Percentiles rank a stretch among this genome's conserved stretches.
These are phyloP conservation scores for Wallacemonas sp. DNA, from an alignment of 208 protist genomes.

Conservation along the genomic window DNA sequence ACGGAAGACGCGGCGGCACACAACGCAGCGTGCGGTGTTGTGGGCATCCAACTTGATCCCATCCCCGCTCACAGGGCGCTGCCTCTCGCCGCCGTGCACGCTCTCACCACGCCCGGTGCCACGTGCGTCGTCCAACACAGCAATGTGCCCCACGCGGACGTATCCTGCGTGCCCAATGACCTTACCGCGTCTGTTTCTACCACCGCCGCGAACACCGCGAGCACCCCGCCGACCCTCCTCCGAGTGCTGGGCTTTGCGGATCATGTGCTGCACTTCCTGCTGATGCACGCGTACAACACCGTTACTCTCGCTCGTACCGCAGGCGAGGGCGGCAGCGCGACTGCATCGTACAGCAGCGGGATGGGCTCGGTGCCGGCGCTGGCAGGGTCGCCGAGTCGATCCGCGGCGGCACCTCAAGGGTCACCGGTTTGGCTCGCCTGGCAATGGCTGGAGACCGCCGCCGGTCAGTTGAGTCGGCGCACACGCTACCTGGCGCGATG, in stretches of 20 bases:
- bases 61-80: neutral
- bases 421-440: neutral
- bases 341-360: neutral
- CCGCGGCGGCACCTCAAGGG: too few species aligned
- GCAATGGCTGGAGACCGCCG: conserved; percentile 18
- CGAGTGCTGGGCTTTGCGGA: conserved; percentile 34
- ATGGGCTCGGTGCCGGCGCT: neutral
- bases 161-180: too few species aligned
- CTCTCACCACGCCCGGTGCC: too few species aligned
- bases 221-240: conserved; percentile 20
- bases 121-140: too few species aligned
- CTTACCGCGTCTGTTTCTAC: too few species aligned
- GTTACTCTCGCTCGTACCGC: neutral
- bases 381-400: too few species aligned
- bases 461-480: conserved; percentile 22
- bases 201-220: neutral
- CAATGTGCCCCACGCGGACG: too few species aligned
- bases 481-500: conserved; percentile 31
- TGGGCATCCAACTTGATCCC: neutral
- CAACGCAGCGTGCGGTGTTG: neutral
- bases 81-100: neutral
- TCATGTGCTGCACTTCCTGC: conserved; percentile 39
- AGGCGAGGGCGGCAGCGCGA: neutral
- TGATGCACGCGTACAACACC: conserved; percentile 12
- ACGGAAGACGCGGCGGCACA: conserved; percentile 2